Percentiles rank a stretch among this genome's conserved stretches.
These are phyloP conservation scores for Cordyceps cicadae DNA, from an alignment of 2,329 filamentous ascomycete species.

Conservation along the genomic window DNA sequence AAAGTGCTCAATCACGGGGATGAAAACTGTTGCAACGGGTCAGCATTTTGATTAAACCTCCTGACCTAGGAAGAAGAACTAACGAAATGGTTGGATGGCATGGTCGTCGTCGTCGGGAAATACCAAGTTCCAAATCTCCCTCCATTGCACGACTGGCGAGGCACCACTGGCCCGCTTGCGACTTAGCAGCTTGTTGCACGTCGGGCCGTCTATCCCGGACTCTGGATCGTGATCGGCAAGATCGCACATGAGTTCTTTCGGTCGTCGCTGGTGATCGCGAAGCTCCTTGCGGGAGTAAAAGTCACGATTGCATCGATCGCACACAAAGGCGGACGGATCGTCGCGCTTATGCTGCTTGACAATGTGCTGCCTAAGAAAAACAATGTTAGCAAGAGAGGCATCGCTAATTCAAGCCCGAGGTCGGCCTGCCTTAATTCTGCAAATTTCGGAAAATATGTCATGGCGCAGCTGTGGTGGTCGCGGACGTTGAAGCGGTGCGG, in stretches of 20 bases:
- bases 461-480: constrained; percentile 36
- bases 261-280: constrained; percentile 31
- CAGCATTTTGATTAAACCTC: not conserved
- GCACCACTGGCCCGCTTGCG: constrained; percentile 31
- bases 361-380: constrained; percentile 28
- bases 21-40: constrained; percentile 25
- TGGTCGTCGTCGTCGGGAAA: constrained; percentile 29
- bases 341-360: constrained; percentile 36
- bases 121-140: constrained; percentile 34
- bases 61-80: not conserved
- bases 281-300: constrained; percentile 31
- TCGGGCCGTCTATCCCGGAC: constrained; percentile 32
- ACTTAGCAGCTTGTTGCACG: constrained; percentile 31
- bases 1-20: constrained; percentile 34
- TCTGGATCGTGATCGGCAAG: constrained; percentile 32
- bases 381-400: constrained; percentile 10
- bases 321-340: constrained; percentile 32
- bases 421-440: constrained; percentile 29
- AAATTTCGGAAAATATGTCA: constrained; percentile 35
- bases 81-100: not conserved
- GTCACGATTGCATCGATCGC: constrained; percentile 32
- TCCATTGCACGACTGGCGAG: constrained; percentile 31
- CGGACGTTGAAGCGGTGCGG: constrained; percentile 37
- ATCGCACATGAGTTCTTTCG: constrained; percentile 34
- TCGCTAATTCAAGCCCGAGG: not conserved